A percentile compares a stretch with the other conserved stretches of the same genome.
phyloP scores from a whole-genome alignment of 192 early-diverging fungal species.

The Chytriomyces confervae region DNA sequence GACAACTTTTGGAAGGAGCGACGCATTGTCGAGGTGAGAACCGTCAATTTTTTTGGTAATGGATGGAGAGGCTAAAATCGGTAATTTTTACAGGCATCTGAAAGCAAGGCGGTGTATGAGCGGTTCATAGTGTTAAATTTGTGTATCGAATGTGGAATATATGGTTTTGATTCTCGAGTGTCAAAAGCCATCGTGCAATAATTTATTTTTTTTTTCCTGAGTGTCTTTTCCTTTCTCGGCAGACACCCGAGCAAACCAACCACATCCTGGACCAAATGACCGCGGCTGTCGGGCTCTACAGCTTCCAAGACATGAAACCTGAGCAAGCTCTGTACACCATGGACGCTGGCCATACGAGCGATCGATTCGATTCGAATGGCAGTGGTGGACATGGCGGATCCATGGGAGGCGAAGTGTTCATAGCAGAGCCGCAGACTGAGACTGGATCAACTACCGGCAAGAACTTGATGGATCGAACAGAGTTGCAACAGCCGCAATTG shows the following conservation, averaged over 20 bases:
- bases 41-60: slow-evolving; percentile 1
- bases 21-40: slow-evolving; percentile 29
- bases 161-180: neutral
- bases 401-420: too few species aligned
- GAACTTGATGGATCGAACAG: too few species aligned
- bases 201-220: neutral
- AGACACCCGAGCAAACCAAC: neutral
- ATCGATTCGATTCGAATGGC: too few species aligned
- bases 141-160: too few species aligned
- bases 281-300: too few species aligned
- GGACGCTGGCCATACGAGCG: too few species aligned
- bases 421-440: too few species aligned
- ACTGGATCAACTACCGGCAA: too few species aligned
- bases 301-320: too few species aligned
- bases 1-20: slow-evolving; percentile 31
- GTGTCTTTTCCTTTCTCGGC: neutral
- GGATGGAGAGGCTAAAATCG: neutral
- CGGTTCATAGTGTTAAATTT: neutral
- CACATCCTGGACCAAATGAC: neutral
- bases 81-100: slow-evolving; percentile 16
- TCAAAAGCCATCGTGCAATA: neutral
- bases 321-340: too few species aligned
- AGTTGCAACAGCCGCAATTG: too few species aligned
- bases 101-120: slow-evolving; percentile 27
- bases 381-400: too few species aligned